Percentiles rank a stretch among this genome's conserved stretches.
Evolutionary conservation across 306 rosid genomes (phyloP).

Genomic region (Pterocarpus santalinus): DNA sequence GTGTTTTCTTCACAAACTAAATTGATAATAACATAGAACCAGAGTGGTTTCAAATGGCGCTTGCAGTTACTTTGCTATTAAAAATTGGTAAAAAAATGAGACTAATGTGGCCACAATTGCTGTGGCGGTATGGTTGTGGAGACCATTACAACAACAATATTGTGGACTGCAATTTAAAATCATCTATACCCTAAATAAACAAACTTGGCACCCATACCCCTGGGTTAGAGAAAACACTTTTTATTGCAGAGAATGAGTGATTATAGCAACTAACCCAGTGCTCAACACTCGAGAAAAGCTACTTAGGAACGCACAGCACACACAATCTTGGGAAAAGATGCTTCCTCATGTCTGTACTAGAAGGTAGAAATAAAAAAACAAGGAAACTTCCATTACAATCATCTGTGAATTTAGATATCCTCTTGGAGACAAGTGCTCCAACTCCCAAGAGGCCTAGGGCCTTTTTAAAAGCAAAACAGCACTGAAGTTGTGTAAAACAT

Average conservation of each 20-base stretch:
- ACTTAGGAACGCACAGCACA: not conserved
- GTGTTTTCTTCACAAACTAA: conserved; percentile 6
- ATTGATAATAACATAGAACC: not conserved
- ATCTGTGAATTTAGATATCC: conserved; percentile 27
- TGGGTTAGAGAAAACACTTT: not conserved
- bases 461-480: not conserved
- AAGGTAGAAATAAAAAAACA: not conserved
- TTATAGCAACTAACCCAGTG: not conserved
- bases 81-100: no score
- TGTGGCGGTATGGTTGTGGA: no score
- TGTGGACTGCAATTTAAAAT: no score
- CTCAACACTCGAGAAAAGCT: not conserved
- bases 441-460: not conserved
- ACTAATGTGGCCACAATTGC: no score
- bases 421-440: not conserved
- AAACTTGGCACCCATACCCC: not conserved
- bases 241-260: not conserved
- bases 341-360: not conserved
- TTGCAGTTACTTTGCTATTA: no score
- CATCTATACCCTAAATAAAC: not conserved
- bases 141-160: no score
- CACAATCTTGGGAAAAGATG: not conserved
- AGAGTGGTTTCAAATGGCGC: no score
- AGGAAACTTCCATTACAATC: conserved; percentile 1
- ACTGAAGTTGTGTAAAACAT: not conserved